These are phyloP conservation scores for Kockiozyma suomiensis DNA, from an alignment of 805 yeast species.

Conservation along the genomic window DNA sequence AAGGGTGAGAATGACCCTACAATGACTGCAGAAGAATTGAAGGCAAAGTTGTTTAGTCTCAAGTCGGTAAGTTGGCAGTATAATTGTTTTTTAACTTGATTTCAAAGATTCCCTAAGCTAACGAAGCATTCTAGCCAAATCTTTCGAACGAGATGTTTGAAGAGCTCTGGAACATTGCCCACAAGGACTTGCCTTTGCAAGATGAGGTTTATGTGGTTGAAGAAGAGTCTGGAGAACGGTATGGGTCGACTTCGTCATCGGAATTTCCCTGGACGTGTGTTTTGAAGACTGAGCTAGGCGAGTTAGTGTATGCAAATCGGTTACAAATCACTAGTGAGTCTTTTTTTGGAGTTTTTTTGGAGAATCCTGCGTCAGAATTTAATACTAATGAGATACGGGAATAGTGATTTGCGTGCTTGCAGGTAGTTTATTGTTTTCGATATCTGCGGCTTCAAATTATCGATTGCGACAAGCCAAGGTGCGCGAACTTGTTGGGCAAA, in stretches of 20 bases:
- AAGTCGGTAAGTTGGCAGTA: conserved; percentile 14
- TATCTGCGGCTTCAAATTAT: background rate
- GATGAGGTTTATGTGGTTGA: conserved; percentile 21
- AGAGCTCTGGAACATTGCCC: conserved; percentile 40
- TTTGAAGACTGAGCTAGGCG: background rate
- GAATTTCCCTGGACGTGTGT: conserved; percentile 25
- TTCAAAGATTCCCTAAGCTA: background rate
- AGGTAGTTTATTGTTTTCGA: background rate
- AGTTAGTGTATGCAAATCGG: conserved; percentile 10
- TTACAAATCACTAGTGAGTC: background rate
- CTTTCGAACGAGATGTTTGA: conserved; percentile 50
- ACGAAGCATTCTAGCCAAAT: conserved; percentile 15
- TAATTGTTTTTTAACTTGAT: background rate
- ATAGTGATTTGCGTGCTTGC: background rate
- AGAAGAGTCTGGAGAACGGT: background rate
- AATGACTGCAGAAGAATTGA: conserved; percentile 15
- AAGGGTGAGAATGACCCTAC: conserved; percentile 19
- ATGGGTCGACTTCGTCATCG: conserved; percentile 20
- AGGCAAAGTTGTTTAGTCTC: conserved; percentile 31
- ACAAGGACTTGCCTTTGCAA: conserved; percentile 18
- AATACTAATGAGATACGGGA: background rate
- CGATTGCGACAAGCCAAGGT: conserved; percentile 15
- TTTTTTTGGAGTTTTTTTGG: no score
- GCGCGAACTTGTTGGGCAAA: conserved; percentile 34
- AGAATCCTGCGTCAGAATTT: no score